Evolutionary conservation across 179 eudicot genomes (phyloP).

Genomic region (Heliamphora pulchella): DNA sequence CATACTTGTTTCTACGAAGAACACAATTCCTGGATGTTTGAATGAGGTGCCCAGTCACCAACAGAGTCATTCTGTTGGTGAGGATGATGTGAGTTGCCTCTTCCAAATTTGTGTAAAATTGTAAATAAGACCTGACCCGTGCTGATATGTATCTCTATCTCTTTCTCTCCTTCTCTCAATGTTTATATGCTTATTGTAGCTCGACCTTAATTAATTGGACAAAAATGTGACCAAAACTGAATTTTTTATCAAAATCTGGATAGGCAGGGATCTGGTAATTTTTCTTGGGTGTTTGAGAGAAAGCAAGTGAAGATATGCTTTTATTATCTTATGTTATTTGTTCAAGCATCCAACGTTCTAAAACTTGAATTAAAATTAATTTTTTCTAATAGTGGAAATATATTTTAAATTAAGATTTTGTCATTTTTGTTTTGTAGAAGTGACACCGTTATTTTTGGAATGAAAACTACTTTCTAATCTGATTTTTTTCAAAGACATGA

Average conservation of each 20-base stretch:
- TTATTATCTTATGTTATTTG: too few species aligned
- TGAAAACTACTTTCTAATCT: too few species aligned
- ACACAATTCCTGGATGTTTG: slow-evolving; percentile 51
- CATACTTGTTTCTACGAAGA: slow-evolving; percentile 94
- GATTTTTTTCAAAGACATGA: background rate
- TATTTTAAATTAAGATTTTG: background rate
- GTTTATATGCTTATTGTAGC: background rate
- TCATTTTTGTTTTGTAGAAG: background rate
- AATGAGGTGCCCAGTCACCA: slow-evolving; percentile 49
- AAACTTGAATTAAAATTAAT: background rate
- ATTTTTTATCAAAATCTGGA: background rate
- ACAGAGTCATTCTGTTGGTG: slow-evolving; percentile 42
- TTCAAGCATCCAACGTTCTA: background rate
- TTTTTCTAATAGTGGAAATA: too few species aligned
- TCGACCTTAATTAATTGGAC: background rate
- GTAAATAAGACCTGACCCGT: background rate
- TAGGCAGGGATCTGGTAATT: background rate
- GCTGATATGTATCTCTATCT: background rate
- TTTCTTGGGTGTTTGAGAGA: background rate
- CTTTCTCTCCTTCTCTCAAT: background rate
- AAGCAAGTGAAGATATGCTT: background rate
- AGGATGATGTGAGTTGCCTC: slow-evolving; percentile 49
- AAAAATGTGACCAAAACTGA: background rate
- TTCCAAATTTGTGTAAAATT: background rate
- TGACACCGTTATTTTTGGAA: too few species aligned